Evolutionary conservation across 2,329 filamentous ascomycete species (phyloP), one percentile per base, ranked within the genome.

Genomic region (Botrytis tulipae): DNA sequence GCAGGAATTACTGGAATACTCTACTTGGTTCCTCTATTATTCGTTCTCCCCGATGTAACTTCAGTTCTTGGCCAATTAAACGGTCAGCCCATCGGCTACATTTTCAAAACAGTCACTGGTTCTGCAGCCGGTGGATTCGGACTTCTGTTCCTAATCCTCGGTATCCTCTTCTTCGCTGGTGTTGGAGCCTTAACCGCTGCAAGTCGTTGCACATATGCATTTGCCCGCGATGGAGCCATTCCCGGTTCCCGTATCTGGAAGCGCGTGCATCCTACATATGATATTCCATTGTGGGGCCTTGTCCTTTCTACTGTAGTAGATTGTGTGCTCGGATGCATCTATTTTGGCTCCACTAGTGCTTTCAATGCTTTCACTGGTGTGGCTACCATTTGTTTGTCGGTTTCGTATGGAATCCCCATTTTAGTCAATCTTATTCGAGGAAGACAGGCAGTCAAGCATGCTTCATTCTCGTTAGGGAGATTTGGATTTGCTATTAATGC

Each of bases 281-380:
- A 91, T 73, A 89, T 95, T 72, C 93, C 93, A 0, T 83, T 95
- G 1, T 89, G 86, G 84, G 91, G 90, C 1, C 85, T 95, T 10
- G 83, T 90, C 4, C 85, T 95, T 3, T 93, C 91, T 0, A 90
- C 91, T 0, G 79, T 85, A 0, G 88, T 95, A 61, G 90, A 92
- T 81, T 92, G 89, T 77, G 83, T 94, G 18, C 86, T 95, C 0
- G 92, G 92, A 0, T 86, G 93, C 76, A 94, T 95, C 81, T 95
- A 93, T 83, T 93, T 95, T 76, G 93, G 93, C 16, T 92, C 90
- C 1, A 87, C 88, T 0, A 91, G 92, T 0, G 93, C 93, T 0
- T 95, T 95, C 84, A 92, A 91, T 84, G 91, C 89, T 16, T 94
- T 95, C 82, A 94, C 92, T 0, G 92, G 92, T 42, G 92, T 94